phyloP scores from a whole-genome alignment of 495 filamentous ascomycete species.

The Pyrenula aspistea region DNA sequence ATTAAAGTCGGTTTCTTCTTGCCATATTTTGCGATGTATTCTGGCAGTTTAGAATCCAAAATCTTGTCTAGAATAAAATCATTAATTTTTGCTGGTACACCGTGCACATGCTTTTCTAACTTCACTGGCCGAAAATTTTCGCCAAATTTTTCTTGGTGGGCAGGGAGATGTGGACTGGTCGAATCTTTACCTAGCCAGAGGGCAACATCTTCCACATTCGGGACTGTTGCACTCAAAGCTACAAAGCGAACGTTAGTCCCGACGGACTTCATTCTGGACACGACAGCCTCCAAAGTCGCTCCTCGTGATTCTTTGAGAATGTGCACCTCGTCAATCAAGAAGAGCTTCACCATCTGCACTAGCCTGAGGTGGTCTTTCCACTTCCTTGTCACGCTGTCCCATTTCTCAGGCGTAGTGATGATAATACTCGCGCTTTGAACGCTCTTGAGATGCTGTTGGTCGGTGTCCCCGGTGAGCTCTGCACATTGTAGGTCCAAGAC shows the following conservation, averaged over 20 bases:
- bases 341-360: slow-evolving; percentile 76
- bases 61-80: slow-evolving; percentile 81
- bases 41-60: slow-evolving; percentile 57
- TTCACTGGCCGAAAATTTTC: slow-evolving; percentile 86
- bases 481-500: slow-evolving; percentile 64
- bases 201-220: slow-evolving; percentile 85
- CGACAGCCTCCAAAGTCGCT: slow-evolving; percentile 87
- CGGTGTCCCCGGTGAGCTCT: slow-evolving; percentile 88
- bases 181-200: slow-evolving; percentile 79
- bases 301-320: slow-evolving; percentile 84
- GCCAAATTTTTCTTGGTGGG: slow-evolving; percentile 67
- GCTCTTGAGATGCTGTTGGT: slow-evolving; percentile 54
- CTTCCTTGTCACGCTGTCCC: slow-evolving; percentile 93
- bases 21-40: slow-evolving; percentile 65
- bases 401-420: slow-evolving; percentile 95
- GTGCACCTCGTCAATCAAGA: slow-evolving; percentile 94
- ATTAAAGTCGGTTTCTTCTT: slow-evolving; percentile 79
- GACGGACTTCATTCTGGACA: slow-evolving; percentile 92
- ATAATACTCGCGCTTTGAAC: slow-evolving; percentile 82
- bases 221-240: slow-evolving; percentile 85
- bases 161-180: slow-evolving; percentile 53
- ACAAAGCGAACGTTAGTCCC: slow-evolving; percentile 81
- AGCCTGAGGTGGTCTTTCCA: slow-evolving; percentile 85
- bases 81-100: slow-evolving; percentile 53
- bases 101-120: slow-evolving; percentile 77